Evolutionary conservation across 2,329 filamentous ascomycete genomes (phyloP).

Genomic region (Aphanoascus verrucosus): DNA sequence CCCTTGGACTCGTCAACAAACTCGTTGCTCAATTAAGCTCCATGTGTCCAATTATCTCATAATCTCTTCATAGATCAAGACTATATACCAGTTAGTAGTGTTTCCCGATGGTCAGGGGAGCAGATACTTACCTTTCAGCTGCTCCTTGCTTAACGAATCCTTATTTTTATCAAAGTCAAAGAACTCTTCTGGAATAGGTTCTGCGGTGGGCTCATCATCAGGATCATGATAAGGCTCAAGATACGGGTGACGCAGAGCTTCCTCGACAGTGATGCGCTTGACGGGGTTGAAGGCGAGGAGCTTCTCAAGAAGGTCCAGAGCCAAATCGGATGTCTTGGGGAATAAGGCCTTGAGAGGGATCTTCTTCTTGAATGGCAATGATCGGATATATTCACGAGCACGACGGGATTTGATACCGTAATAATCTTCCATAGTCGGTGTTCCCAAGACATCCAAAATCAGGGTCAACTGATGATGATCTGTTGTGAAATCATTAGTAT

Average conservation of each 20-base stretch:
- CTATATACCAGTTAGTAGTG: constrained; percentile 28
- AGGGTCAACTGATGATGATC: constrained; percentile 96
- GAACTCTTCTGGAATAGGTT: constrained; percentile 95
- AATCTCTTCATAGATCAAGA: constrained; percentile 93
- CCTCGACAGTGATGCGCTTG: constrained; percentile 96
- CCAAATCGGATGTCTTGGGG: constrained; percentile 96
- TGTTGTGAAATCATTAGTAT: constrained; percentile 31
- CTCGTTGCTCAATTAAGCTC: not conserved
- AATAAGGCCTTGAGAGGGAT: constrained; percentile 95
- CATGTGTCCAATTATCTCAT: constrained; percentile 49
- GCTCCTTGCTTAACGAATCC: constrained; percentile 95
- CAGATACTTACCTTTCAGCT: constrained; percentile 65
- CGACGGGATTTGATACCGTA: constrained; percentile 98
- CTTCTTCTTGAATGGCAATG: constrained; percentile 98
- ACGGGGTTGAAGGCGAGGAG: constrained; percentile 95
- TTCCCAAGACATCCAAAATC: constrained; percentile 93
- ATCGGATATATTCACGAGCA: constrained; percentile 95
- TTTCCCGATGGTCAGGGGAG: constrained; percentile 2
- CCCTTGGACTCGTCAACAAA: not conserved
- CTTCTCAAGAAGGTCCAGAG: constrained; percentile 87
- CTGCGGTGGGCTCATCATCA: constrained; percentile 92
- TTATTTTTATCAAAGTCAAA: constrained; percentile 99
- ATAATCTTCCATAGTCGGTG: constrained; percentile 99
- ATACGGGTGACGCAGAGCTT: constrained; percentile 94
- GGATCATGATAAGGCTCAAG: constrained; percentile 98